Base-by-base conservation (phyloP, 2,329 filamentous ascomycete species). In the Fusarium pseudonygamai region DNA sequence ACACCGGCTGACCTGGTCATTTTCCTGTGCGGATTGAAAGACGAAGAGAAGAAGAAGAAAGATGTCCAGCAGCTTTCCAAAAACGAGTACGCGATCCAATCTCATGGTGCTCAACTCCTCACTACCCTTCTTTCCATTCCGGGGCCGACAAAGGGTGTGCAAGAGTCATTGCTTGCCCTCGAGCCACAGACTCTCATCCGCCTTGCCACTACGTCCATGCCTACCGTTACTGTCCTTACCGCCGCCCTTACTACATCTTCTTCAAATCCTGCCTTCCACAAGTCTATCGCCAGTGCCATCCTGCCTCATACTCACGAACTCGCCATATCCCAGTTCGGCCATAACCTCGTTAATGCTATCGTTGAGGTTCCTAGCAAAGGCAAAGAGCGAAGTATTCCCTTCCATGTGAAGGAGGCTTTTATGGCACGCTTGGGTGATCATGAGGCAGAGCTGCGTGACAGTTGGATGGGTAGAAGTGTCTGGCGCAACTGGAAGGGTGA, bases 41-140 rank as follows among this genome's bases (percentile, higher is more conserved):
- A 82, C 22, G 80, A 82, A 49, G 77, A 81, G 28, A 81, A 81
- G 71, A 80, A 81, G 66, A 79, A 79, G 49, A 81, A 82, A 71
- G 80, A 82, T 53, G 77, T 79, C 15, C 77, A 81, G 43, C 82
- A 84, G 34, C 80, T 82, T 40, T 83, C 74, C 75, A 89, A 83
- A 90, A 94, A 86, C 82, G 94, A 80, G 60, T 82, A 85, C 36
- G 85, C 86, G 36, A 81, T 89, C 28, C 81, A 87, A 39, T 86
- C 86, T 7, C 95, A 99, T 83, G 94, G 93, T 67, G 94, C 93
- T 26, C 87, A 97, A 52, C 88, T 99, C 34, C 91, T 93, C 14
- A 92, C 96, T 70, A 85, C 93, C 8, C 92, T 99, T 85, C 89
- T 98, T 57, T 84, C 89, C 13, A 91, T 94, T 32, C 89, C 93